Base-by-base conservation (phyloP, 2,329 filamentous ascomycete species). In the Apiospora saccharicola region DNA sequence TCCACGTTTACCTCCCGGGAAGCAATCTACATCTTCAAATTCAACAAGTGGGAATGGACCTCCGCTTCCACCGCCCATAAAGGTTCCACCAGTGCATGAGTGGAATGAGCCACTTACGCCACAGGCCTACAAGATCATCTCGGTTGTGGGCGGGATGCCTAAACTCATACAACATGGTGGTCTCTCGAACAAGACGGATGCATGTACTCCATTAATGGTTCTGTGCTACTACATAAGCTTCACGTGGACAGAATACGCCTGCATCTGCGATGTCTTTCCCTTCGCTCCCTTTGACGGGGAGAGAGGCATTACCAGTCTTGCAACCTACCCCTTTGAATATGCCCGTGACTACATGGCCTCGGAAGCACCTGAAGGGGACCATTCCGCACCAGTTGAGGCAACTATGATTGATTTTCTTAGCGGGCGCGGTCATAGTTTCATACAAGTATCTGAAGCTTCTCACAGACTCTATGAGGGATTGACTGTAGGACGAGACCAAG, bases 401-500 rank as follows among this genome's bases (percentile, higher is more conserved):
- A 2, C 26, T 5, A 51, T 69, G 19, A 26, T 57, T 13, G 49
- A 77, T 2, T 46, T 46, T 6, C 69, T 77, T 19, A 6, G 51
- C 10, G 46, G 70, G 1, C 69, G 75, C 1, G 76, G 77, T 7
- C 70, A 67, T 26, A 74, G 69, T 10, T 78, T 78, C 67, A 47
- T 79, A 1, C 73, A 78, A 19, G 69, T 75, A 3, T 77, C 75
- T 0, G 68, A 61, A 1, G 72, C 76, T 5, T 78, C 78, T 22
- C 78, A 81, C 49, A 77, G 77, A 73, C 73, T 76, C 7, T 81
- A 81, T 47, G 75, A 77, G 19, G 79, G 80, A 1, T 70, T 76
- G 10, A 44, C 37, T 44, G 4, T 68, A 68, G 64, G 64, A 0
- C n/a, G 19, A 12, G 10, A 1, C 0, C 16, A 30, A 12, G 37